Conservation (phyloP, 2,329 filamentous ascomycete genomes). For the Fulvia fulva region DNA sequence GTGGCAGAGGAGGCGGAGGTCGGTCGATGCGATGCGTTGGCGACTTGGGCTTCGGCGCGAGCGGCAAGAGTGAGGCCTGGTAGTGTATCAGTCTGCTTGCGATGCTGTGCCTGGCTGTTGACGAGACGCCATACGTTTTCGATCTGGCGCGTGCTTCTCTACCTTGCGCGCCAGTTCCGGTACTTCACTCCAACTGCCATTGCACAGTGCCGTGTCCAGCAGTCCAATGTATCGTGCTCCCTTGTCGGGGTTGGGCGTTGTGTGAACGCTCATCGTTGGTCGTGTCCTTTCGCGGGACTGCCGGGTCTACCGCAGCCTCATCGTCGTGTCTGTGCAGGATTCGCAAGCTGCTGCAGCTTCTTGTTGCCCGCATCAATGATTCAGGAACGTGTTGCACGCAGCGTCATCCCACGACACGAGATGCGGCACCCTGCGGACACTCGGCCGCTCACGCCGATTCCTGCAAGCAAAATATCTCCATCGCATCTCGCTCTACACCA, state of each 20-base stretch:
- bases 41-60: constrained; percentile 45
- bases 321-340: not conserved
- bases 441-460: not conserved
- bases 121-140: constrained; percentile 62
- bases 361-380: not conserved
- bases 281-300: constrained; percentile 4
- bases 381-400: not conserved
- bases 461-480: not conserved
- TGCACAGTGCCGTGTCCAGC: constrained; percentile 82
- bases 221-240: constrained; percentile 74
- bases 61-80: constrained; percentile 46
- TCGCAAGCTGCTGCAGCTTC: not conserved
- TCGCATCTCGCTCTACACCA: not conserved
- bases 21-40: constrained; percentile 42
- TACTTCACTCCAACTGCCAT: constrained; percentile 80
- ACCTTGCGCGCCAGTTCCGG: constrained; percentile 90
- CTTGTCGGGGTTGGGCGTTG: constrained; percentile 50
- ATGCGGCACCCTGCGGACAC: not conserved
- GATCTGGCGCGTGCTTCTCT: constrained; percentile 83
- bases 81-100: constrained; percentile 8
- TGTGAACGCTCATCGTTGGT: constrained; percentile 26
- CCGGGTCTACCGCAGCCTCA: constrained; percentile 18
- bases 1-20: constrained; percentile 40
- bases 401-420: not conserved
- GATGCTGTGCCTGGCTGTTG: constrained; percentile 11